Base-by-base conservation (phyloP, 441 rosid genomes). In the Jatropha multifida region DNA sequence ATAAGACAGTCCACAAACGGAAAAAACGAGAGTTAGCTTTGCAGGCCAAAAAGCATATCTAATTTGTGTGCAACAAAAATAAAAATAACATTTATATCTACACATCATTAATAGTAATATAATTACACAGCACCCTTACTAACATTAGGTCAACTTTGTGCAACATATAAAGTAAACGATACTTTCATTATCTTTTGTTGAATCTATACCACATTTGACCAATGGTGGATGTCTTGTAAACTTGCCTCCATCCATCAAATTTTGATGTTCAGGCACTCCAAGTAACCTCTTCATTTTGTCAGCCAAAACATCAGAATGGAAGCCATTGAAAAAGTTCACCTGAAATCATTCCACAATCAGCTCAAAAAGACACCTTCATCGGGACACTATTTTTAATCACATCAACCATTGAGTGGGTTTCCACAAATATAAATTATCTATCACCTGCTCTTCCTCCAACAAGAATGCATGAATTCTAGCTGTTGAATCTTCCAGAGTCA, bases 401-500 rank as follows among this genome's bases (percentile, higher is more conserved):
- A 27, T 27, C 32, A 27, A 1, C 32, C 1, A 27, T 27, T 27
- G 32, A 32, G 0, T 23, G 23, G 23, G 32, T 32, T 32, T 32
- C 32, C 32, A 32, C 9, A 44, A 44, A 44, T 18, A 8, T 11
- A 41, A 27, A 14, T 38, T 7, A 26, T 18, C 9, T n/a, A 17
- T 38, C 27, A 80, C 79, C 77, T 44, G 40, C n/a, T 63, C 60
- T 37, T 73, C 48, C 40, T 2, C 27, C 27, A 65, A 4, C 61
- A 80, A 49, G 10, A 26, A 15, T 9, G 63, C 77, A 46, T 63
- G 71, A 13, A 80, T 73, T 68, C 74, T 76, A 5, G 71, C 67
- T 44, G 83, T 76, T 44, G 77, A 68, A 23, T 80, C 80, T 72
- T 76, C 77, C 15, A 76, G 55, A 27, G 79, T 80, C 67, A 80